phyloP scores from a whole-genome alignment of 306 rosid genomes.

The Quercus dentata region DNA sequence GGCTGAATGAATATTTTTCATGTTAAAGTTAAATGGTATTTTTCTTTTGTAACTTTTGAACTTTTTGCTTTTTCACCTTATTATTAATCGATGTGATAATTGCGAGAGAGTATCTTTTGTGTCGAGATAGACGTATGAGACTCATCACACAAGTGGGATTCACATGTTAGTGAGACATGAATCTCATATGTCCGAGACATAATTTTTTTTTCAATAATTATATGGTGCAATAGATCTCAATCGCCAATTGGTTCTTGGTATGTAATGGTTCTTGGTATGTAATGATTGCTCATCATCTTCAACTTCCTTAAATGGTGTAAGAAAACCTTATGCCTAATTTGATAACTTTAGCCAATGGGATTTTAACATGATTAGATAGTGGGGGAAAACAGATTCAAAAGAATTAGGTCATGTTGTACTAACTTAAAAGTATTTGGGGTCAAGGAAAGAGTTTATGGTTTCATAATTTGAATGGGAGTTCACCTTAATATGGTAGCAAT shows the following conservation, averaged over 20 bases:
- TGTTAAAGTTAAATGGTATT: too few species aligned
- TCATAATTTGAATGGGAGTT: constrained; percentile 25
- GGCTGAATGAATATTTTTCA: too few species aligned
- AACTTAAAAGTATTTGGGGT: constrained; percentile 25
- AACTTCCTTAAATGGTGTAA: constrained; percentile 27
- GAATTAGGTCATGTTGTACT: constrained; percentile 17
- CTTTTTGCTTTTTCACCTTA: too few species aligned
- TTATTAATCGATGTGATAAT: too few species aligned
- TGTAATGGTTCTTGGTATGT: constrained; percentile 44
- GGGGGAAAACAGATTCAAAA: too few species aligned
- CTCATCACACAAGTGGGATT: rapidly evolving
- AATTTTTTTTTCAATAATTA: rapidly evolving
- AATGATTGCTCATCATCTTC: constrained; percentile 35
- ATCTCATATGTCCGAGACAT: rapidly evolving
- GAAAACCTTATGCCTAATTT: constrained; percentile 41
- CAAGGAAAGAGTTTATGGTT: constrained; percentile 51
- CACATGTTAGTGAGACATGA: too few species aligned
- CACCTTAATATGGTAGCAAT: constrained; percentile 38
- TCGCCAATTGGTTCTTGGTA: constrained; percentile 33
- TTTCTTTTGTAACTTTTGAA: too few species aligned
- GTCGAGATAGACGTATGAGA: rapidly evolving
- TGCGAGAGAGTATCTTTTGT: too few species aligned
- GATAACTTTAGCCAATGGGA: constrained; percentile 46
- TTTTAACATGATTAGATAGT: neutral
- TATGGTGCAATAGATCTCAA: too few species aligned